Conservation (phyloP, 495 filamentous ascomycete species). For the Podospora fimiseda region DNA sequence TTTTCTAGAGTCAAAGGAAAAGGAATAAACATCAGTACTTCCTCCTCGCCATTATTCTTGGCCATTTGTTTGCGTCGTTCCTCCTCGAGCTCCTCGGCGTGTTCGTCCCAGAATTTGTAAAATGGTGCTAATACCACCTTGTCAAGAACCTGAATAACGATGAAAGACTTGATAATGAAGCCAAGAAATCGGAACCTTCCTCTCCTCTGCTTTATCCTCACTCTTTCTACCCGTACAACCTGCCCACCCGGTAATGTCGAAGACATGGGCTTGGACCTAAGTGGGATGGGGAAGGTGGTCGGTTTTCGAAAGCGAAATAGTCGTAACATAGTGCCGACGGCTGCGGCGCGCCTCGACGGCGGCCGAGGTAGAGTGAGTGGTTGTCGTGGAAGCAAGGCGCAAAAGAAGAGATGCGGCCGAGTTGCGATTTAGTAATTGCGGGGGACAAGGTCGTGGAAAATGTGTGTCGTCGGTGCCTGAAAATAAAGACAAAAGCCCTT, state of each 20-base stretch:
- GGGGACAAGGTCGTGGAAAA: too few relatives aligned
- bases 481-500: too few relatives aligned
- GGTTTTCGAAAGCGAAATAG: constrained; percentile 24
- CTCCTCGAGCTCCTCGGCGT: constrained; percentile 17
- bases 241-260: constrained; percentile 13
- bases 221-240: constrained; percentile 27
- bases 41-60: constrained; percentile 20
- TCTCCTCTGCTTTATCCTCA: constrained; percentile 29
- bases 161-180: constrained; percentile 1
- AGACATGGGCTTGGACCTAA: constrained; percentile 9
- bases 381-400: neutral
- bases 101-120: constrained; percentile 11
- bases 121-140: constrained; percentile 6
- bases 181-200: constrained; percentile 10
- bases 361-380: constrained; percentile 18
- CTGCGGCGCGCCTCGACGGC: constrained; percentile 32
- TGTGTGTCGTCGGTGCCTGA: too few relatives aligned
- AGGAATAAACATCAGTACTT: constrained; percentile 53
- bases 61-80: constrained; percentile 21
- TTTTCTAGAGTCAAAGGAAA: constrained; percentile 46
- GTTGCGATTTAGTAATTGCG: too few relatives aligned
- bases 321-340: constrained; percentile 29
- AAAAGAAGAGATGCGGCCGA: neutral
- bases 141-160: neutral
- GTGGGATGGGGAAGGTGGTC: constrained; percentile 18